Conservation (phyloP, 139 green algal species). For the Micromonas commoda region DNA sequence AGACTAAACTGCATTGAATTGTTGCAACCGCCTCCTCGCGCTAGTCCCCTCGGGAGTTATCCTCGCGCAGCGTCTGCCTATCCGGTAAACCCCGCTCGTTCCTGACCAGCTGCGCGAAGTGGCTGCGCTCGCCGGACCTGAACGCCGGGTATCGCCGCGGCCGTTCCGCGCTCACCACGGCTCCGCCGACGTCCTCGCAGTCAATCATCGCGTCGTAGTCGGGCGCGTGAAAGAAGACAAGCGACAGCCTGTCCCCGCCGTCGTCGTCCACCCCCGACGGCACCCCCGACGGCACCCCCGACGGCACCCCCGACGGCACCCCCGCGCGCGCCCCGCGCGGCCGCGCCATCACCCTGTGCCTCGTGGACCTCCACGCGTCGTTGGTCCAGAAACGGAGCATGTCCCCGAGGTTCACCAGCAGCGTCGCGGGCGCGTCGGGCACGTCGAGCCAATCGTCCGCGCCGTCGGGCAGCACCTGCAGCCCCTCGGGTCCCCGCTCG, state of each 20-base stretch:
- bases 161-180: neutral
- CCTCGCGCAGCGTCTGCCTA: neutral
- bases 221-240: conserved; percentile 12
- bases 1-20: too few relatives aligned
- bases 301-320: too few relatives aligned
- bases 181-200: neutral
- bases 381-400: conserved; percentile 12
- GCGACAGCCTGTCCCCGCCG: neutral
- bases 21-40: too few relatives aligned
- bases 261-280: too few relatives aligned
- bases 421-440: neutral
- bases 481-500: neutral
- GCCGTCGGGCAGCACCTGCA: neutral
- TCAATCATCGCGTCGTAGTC: conserved; percentile 17
- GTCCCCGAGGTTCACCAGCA: conserved; percentile 19
- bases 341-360: conserved; percentile 4
- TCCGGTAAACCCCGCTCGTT: neutral
- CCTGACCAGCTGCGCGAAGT: neutral
- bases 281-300: too few relatives aligned
- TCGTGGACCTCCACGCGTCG: neutral
- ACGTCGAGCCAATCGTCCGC: conserved; percentile 14
- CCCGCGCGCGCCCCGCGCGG: too few relatives aligned
- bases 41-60: neutral
- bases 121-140: neutral
- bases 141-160: conserved; percentile 3